These are phyloP conservation scores for Closterium sp. DNA, from an alignment of 139 green algal genomes.

Conservation along the genomic window DNA sequence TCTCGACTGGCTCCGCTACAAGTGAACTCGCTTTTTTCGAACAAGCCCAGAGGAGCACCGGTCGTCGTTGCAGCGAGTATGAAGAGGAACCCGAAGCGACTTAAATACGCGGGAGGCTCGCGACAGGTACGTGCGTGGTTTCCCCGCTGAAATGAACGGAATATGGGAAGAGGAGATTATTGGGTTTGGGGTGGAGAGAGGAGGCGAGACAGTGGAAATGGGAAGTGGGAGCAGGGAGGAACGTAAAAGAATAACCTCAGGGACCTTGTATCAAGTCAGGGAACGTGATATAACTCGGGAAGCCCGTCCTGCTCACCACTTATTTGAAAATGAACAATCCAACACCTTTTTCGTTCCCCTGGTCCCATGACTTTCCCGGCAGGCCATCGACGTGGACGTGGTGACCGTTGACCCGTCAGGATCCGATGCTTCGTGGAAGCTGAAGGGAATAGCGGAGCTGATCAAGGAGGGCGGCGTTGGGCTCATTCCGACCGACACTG, in stretches of 20 bases:
- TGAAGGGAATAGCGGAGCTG: background rate
- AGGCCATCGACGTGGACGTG: conserved; percentile 10
- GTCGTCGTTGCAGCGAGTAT: background rate
- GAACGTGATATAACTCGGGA: too few species aligned
- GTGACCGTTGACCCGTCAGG: conserved; percentile 9
- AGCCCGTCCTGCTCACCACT: too few species aligned
- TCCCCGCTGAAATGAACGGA: background rate
- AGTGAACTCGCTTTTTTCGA: background rate
- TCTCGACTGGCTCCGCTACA: background rate
- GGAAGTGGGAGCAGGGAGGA: background rate
- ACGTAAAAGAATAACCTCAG: background rate
- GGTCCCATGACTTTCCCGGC: too few species aligned
- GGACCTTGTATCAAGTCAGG: too few species aligned
- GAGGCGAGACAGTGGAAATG: background rate
- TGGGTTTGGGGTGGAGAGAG: background rate
- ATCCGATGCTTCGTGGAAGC: background rate
- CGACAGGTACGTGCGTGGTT: background rate
- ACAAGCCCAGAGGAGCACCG: background rate
- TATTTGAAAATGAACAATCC: too few species aligned
- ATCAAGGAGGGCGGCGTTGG: conserved; percentile 37
- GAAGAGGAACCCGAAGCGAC: conserved; percentile 31
- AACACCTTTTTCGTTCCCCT: too few species aligned
- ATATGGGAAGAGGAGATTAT: background rate
- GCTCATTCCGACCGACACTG: conserved; percentile 40
- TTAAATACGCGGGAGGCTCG: conserved; percentile 26